These are phyloP conservation scores for Lagenaria siceraria DNA, from an alignment of 306 rosid species.

Conservation along the genomic window DNA sequence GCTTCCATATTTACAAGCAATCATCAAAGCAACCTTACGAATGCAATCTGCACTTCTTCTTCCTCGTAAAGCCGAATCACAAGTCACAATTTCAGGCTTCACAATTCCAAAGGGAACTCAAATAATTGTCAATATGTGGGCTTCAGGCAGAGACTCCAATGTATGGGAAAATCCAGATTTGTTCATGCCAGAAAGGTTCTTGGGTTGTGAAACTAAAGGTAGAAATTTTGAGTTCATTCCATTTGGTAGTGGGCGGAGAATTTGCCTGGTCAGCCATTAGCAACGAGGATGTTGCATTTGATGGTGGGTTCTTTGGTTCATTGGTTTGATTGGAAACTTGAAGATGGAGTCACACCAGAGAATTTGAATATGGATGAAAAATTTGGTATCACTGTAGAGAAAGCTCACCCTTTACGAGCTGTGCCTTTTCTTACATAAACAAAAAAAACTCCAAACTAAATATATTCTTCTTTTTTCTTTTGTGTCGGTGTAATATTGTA, in stretches of 20 bases:
- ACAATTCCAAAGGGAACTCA: not conserved
- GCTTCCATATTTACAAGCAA: constrained; percentile 5
- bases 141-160: not conserved
- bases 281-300: constrained; percentile 24
- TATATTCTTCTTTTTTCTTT: no score
- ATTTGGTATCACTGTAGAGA: constrained; percentile 10
- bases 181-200: not conserved
- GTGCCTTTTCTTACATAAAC: not conserved
- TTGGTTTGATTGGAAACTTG: constrained; percentile 27
- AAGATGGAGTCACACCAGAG: constrained; percentile 9
- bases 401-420: constrained; percentile 17
- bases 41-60: not conserved
- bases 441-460: no score
- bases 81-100: not conserved
- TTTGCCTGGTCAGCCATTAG: constrained; percentile 32
- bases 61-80: not conserved
- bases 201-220: constrained; percentile 5
- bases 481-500: no score
- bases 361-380: constrained; percentile 18
- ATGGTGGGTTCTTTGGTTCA: constrained; percentile 30
- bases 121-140: not conserved
- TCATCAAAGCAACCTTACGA: constrained; percentile 1
- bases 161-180: not conserved
- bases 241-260: constrained; percentile 29
- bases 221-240: constrained; percentile 24